These are phyloP conservation scores for Funneliformis geosporum DNA, from an alignment of 192 early-diverging fungal genomes.

Conservation along the genomic window DNA sequence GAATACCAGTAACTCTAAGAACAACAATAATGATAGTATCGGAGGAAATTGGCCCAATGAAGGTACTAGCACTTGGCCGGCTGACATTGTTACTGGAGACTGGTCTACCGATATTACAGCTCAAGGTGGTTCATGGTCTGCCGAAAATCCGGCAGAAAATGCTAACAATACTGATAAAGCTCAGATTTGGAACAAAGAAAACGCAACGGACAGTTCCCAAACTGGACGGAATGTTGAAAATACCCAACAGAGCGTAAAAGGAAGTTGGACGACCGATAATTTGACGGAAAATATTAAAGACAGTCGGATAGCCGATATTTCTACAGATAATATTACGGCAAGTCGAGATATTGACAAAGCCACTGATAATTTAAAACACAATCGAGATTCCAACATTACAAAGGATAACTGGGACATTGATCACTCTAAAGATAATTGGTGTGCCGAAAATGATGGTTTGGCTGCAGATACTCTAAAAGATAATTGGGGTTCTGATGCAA, in stretches of 20 bases:
- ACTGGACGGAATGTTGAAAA: not conserved
- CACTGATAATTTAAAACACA: not conserved
- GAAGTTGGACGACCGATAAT: not conserved
- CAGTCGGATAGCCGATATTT: too few relatives aligned
- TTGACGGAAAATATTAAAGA: not conserved
- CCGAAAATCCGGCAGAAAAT: constrained; percentile 22
- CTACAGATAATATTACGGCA: not conserved
- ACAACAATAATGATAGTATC: constrained; percentile 6
- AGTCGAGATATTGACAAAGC: not conserved
- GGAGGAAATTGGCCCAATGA: not conserved
- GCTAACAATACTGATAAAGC: constrained; percentile 7
- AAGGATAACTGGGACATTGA: constrained; percentile 27
- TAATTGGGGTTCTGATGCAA: constrained; percentile 18
- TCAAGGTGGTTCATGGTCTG: constrained; percentile 6
- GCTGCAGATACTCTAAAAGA: constrained; percentile 9
- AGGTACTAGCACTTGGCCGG: not conserved
- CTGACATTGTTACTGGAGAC: not conserved
- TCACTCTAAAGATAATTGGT: constrained; percentile 6
- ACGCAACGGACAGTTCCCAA: not conserved
- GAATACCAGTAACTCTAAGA: not conserved
- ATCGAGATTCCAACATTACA: not conserved
- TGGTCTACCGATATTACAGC: not conserved
- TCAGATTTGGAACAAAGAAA: not conserved
- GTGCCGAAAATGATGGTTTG: constrained; percentile 16
- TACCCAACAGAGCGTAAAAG: not conserved